Evolutionary conservation across 2,329 filamentous ascomycete species (phyloP).

Genomic region (Verticillium longisporum): DNA sequence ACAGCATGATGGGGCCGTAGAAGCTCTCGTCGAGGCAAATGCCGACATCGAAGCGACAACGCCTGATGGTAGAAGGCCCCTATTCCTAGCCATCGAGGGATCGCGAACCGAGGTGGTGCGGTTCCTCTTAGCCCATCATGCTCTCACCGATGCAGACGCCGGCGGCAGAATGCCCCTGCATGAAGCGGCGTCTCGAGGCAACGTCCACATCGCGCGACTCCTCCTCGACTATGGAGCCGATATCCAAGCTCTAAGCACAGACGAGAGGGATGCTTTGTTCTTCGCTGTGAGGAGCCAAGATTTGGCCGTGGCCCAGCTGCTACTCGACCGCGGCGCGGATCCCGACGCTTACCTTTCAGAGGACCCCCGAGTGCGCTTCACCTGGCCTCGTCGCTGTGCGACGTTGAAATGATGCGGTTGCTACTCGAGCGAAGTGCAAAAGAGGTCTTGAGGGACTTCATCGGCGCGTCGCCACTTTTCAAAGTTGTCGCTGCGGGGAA

Average conservation of each 20-base stretch:
- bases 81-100: not conserved
- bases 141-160: not conserved
- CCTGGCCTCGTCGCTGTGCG: not conserved
- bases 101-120: not conserved
- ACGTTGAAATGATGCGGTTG: not conserved
- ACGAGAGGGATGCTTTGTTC: not conserved
- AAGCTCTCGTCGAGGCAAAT: not conserved
- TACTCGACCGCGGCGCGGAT: constrained; percentile 3
- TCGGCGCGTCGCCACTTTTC: not conserved
- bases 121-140: not conserved
- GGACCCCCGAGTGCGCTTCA: constrained; percentile 1
- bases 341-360: not conserved
- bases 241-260: not conserved
- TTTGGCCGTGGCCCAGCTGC: not conserved
- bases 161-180: not conserved
- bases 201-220: not conserved
- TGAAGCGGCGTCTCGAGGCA: not conserved
- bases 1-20: not conserved
- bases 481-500: not conserved
- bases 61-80: not conserved
- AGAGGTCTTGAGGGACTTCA: not conserved
- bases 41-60: not conserved
- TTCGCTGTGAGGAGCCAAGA: not conserved
- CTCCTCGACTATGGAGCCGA: not conserved
- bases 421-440: not conserved